Evolutionary conservation across 2,329 filamentous ascomycete genomes (phyloP), one percentile per base, ranked within the genome.

Genomic region (Fusarium subglutinans): DNA sequence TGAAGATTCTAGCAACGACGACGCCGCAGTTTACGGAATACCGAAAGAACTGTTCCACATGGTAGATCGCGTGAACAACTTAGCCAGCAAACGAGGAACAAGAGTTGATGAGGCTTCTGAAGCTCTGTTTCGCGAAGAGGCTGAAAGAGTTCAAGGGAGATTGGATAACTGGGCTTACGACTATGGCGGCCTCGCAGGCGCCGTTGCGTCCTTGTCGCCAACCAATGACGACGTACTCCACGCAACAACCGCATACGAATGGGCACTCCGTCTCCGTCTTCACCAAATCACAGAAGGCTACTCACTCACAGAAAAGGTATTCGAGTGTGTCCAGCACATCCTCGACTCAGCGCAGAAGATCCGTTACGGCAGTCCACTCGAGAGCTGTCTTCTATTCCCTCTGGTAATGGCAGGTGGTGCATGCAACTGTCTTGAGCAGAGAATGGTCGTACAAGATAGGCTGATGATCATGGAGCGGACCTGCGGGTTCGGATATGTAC

Each of bases 211-310:
- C 9, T 43, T 66, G 5, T 47, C 26, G 3, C 59, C 59, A 2
- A 18, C 6, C 0, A 66, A 66, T 6, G 63, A 66, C 7, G 59
- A 66, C 35, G 63, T 64, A 2, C 63, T 66, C 17, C 47, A 66
- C 2, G 63, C 63, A 40, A 66, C 63, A 4, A 64, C 41, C 4
- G 63, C 63, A 37, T 66, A 64, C 20, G 63, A 66, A 17, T 66
- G 63, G 63, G 63, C 63, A 2, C 63, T 66, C 2, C 63, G 63
- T 3, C 59, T 66, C 15, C 59, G 63, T 2, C 63, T 66, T 10
- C 63, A 66, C n/a, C 63, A 66, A 11, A 66, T 66, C 14, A 66
- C 63, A 20, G 63, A 66, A 55, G 63, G 63, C 0, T 66, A 66
- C 26, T 44, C 63, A 0, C 56, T 64, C 1, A 55, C 35, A 8